Evolutionary conservation across 805 yeast species (phyloP), one percentile per base, ranked within the genome.

Genomic region (Maudiozyma bulderi): DNA sequence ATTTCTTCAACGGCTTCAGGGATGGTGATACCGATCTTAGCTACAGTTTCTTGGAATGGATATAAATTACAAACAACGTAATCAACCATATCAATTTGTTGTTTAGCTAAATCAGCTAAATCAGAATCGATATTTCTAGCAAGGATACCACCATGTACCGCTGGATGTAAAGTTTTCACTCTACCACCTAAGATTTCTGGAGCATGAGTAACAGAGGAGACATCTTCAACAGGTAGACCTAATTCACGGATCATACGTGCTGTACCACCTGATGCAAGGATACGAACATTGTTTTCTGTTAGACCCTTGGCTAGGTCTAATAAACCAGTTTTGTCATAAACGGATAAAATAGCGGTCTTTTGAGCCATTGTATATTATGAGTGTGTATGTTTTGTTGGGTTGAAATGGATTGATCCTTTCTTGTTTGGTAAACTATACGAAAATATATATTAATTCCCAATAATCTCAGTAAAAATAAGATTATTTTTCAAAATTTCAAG

Each of bases 171-270:
- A 50, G 99, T 91, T 75, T 91, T 91, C 59, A 91, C 99, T 72
- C 99, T 81, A 56, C 99, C 99, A 54, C 96, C 95, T 58, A 91
- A 77, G 95, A 91, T 91, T 72, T 91, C 99, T 47, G 99, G 99
- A 40, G 98, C 98, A 63, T 91, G 95, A 40, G 99, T 91, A 68
- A 91, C 89, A 52, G 91, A 68, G 39, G 93, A 82, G 40, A 91
- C 97, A 62, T 91, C 99, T 57, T 90, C 95, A 28, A 91, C 97
- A 43, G 95, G 90, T 80, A 91, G 90, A 14, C 98, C 98, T 47
- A 96, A 95, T 68, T 90, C 98, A 67, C 96, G 84, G 50, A 93
- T 82, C 75, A 91, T 75, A 61, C 78, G 80, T 50, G 99, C 95
- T 47, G 99, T 91, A 66, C 99, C 99, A 53, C 99, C 99, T 40